These are phyloP conservation scores for Diaporthe sp. DNA, from an alignment of 2,329 filamentous ascomycete genomes.

Conservation along the genomic window DNA sequence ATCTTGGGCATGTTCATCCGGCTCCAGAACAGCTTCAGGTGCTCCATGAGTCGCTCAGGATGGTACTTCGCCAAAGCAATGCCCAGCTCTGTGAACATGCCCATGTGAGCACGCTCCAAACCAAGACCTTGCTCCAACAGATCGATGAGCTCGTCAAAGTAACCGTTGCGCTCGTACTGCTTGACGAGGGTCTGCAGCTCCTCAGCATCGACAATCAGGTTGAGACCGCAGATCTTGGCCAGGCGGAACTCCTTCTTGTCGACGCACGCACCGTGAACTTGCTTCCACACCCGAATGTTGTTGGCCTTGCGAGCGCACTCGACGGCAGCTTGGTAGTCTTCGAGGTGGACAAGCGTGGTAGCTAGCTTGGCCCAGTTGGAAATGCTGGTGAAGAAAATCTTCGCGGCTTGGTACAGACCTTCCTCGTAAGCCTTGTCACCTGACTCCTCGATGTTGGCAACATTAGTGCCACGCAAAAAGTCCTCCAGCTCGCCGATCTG, in stretches of 20 bases:
- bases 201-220: constrained; percentile 97
- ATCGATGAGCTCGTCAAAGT: constrained; percentile 97
- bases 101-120: constrained; percentile 93
- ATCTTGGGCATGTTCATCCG: constrained; percentile 98
- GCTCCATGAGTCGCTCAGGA: constrained; percentile 96
- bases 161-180: constrained; percentile 96
- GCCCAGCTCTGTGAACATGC: constrained; percentile 94
- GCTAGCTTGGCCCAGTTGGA: constrained; percentile 99
- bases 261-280: constrained; percentile 96
- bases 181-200: constrained; percentile 93
- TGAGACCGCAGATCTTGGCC: constrained; percentile 98
- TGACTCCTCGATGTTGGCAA: constrained; percentile 95
- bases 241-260: constrained; percentile 99
- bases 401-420: constrained; percentile 93
- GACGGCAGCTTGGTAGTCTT: constrained; percentile 96
- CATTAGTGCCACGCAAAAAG: constrained; percentile 92
- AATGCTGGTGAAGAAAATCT: constrained; percentile 98
- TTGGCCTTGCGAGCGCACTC: constrained; percentile 99
- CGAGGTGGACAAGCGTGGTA: constrained; percentile 96
- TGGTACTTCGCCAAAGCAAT: constrained; percentile 96
- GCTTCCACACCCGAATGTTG: constrained; percentile 99
- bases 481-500: constrained; percentile 95
- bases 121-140: constrained; percentile 95
- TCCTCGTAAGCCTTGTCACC: constrained; percentile 98
- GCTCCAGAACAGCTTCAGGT: constrained; percentile 98